phyloP scores from a whole-genome alignment of 331 rosid species.

The Cydonia oblonga region DNA sequence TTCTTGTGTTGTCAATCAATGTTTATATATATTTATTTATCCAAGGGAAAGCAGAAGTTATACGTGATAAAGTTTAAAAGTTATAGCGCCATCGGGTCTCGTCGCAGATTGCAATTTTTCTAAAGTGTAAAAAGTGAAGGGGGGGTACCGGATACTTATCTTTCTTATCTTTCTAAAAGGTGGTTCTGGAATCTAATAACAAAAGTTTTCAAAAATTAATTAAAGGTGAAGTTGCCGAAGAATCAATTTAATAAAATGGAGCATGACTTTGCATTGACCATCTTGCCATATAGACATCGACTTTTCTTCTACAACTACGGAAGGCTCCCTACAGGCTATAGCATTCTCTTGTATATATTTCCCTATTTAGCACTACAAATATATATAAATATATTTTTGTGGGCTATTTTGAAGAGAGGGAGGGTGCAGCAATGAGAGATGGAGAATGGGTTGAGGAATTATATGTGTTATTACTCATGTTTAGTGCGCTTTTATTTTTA shows the following conservation, averaged over 20 bases:
- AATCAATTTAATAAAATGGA: not conserved
- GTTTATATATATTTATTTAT: not conserved
- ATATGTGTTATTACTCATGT: too few species aligned
- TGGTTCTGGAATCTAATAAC: slow-evolving; percentile 31
- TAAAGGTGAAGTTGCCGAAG: slow-evolving; percentile 18
- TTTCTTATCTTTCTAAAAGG: slow-evolving; percentile 14
- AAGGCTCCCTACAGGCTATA: not conserved
- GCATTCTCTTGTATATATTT: too few species aligned
- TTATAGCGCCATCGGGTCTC: slow-evolving; percentile 25
- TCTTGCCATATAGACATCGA: slow-evolving; percentile 5
- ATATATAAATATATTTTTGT: too few species aligned
- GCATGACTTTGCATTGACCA: slow-evolving; percentile 16
- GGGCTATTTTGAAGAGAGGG: too few species aligned
- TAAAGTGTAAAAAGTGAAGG: slow-evolving; percentile 36
- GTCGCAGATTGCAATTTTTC: slow-evolving; percentile 28
- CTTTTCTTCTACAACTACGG: slow-evolving; percentile 19
- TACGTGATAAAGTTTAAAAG: slow-evolving; percentile 10
- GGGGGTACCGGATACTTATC: not conserved
- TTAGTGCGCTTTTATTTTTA: too few species aligned
- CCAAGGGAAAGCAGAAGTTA: not conserved
- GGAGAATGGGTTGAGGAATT: too few species aligned
- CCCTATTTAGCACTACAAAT: not conserved
- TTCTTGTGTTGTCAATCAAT: not conserved
- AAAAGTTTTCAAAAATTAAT: slow-evolving; percentile 15
- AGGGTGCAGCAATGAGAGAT: too few species aligned